Percentiles rank a stretch among this genome's conserved stretches.
These are phyloP conservation scores for Monosporascus sp. DNA, from an alignment of 2,329 filamentous ascomycete species.

Conservation along the genomic window DNA sequence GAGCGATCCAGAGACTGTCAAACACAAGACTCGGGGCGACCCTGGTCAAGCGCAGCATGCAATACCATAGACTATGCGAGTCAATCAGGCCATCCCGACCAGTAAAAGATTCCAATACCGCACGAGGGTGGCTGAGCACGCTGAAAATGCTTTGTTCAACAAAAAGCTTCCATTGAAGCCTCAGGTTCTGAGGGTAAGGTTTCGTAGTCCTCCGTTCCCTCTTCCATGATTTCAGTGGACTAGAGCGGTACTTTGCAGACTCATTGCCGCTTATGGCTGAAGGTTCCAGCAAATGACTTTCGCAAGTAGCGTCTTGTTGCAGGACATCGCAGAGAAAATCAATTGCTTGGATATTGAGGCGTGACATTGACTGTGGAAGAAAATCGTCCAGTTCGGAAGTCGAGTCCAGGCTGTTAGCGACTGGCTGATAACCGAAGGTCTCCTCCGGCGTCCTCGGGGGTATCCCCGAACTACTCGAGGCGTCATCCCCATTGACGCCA, in stretches of 20 bases:
- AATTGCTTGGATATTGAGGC: constrained; percentile 49
- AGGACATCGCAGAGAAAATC: constrained; percentile 57
- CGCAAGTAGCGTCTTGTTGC: constrained; percentile 48
- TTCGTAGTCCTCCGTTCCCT: constrained; percentile 24
- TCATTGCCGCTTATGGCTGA: constrained; percentile 20
- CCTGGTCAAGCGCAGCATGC: constrained; percentile 54
- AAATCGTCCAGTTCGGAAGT: constrained; percentile 26
- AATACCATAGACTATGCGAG: constrained; percentile 58
- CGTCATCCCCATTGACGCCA: constrained; percentile 16
- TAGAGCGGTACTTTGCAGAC: constrained; percentile 20
- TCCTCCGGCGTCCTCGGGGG: constrained; percentile 16
- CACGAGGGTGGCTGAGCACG: constrained; percentile 52
- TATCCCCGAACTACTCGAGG: constrained; percentile 13
- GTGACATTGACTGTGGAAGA: constrained; percentile 52
- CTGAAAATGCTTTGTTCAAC: constrained; percentile 60
- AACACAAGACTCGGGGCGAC: constrained; percentile 54
- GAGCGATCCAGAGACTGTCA: constrained; percentile 59
- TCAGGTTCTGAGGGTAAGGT: constrained; percentile 27
- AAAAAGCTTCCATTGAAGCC: constrained; percentile 53
- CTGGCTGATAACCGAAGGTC: constrained; percentile 10
- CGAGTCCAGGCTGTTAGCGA: constrained; percentile 6
- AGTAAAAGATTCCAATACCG: constrained; percentile 53
- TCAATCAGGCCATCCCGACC: constrained; percentile 47
- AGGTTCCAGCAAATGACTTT: constrained; percentile 43
- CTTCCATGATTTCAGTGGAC: constrained; percentile 25